Evolutionary conservation across 139 green algal species (phyloP).

Genomic region (Chlamydomonas urium): DNA sequence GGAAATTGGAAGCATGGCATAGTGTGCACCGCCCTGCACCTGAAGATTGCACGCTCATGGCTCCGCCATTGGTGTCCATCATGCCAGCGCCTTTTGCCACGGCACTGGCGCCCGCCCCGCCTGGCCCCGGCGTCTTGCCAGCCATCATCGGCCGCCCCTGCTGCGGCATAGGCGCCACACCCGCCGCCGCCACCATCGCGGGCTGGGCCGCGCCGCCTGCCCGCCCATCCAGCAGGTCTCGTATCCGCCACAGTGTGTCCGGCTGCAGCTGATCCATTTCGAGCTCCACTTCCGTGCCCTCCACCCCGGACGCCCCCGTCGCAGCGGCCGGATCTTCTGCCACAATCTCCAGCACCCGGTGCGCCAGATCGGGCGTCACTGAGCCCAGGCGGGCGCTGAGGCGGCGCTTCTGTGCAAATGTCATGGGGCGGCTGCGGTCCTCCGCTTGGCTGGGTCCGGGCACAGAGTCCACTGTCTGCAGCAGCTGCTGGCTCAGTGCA

Average conservation of each 20-base stretch:
- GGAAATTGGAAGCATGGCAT: no score
- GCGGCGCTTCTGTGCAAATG: constrained; percentile 69
- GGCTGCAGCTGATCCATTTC: constrained; percentile 62
- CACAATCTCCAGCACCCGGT: constrained; percentile 49
- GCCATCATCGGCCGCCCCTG: background rate
- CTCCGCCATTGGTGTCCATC: background rate
- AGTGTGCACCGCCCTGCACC: no score
- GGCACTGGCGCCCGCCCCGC: background rate
- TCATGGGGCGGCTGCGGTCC: constrained; percentile 41
- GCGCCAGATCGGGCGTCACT: constrained; percentile 47
- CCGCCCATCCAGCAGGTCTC: constrained; percentile 14
- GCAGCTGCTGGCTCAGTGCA: background rate
- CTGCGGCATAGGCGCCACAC: background rate
- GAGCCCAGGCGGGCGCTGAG: constrained; percentile 24
- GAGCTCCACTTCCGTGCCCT: constrained; percentile 61
- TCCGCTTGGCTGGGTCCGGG: background rate
- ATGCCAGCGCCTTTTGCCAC: background rate
- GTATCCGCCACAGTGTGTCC: constrained; percentile 58
- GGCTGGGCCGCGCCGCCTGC: background rate
- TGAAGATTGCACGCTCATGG: constrained; percentile 5
- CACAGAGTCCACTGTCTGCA: background rate
- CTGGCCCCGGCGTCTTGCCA: no score
- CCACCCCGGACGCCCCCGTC: background rate
- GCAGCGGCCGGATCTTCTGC: no score
- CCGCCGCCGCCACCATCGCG: background rate